Conservation (phyloP, 2,329 filamentous ascomycete genomes). For the Neofusicoccum parvum region DNA sequence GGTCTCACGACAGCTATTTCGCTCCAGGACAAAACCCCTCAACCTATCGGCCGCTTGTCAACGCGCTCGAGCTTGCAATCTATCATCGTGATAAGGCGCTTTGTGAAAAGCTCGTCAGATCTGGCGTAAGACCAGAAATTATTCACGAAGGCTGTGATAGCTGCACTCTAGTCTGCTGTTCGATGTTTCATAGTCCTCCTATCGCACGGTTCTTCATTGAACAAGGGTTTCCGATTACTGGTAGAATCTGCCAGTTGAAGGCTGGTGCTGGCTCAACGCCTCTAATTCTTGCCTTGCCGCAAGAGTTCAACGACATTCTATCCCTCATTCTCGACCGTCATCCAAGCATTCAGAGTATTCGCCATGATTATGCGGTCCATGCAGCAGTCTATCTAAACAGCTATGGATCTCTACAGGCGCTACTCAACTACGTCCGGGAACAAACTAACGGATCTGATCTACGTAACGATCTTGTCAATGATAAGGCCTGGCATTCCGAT, state of each 20-base stretch:
- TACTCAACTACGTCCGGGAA: not conserved
- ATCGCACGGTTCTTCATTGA: not conserved
- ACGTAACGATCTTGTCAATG: too few relatives aligned
- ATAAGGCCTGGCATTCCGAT: not conserved
- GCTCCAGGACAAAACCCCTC: not conserved
- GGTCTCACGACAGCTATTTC: too few relatives aligned
- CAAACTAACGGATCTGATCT: too few relatives aligned
- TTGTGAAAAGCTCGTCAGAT: not conserved
- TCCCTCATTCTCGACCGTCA: too few relatives aligned
- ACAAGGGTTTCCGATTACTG: too few relatives aligned
- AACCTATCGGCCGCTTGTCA: not conserved
- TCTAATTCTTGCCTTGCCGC: too few relatives aligned
- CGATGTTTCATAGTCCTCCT: not conserved
- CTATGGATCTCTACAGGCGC: not conserved
- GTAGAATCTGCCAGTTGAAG: too few relatives aligned
- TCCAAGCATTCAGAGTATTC: too few relatives aligned
- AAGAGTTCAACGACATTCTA: too few relatives aligned
- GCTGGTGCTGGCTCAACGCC: too few relatives aligned
- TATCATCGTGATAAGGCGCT: accelerated
- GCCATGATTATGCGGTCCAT: too few relatives aligned
- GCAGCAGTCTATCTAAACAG: not conserved
- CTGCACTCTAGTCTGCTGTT: not conserved
- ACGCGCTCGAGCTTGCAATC: not conserved
- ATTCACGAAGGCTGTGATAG: not conserved
- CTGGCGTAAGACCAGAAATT: not conserved